A percentile compares a stretch with the other conserved stretches of the same genome.
These are phyloP conservation scores for Aspergillus nomiae DNA, from an alignment of 2,329 filamentous ascomycete genomes.

Conservation along the genomic window DNA sequence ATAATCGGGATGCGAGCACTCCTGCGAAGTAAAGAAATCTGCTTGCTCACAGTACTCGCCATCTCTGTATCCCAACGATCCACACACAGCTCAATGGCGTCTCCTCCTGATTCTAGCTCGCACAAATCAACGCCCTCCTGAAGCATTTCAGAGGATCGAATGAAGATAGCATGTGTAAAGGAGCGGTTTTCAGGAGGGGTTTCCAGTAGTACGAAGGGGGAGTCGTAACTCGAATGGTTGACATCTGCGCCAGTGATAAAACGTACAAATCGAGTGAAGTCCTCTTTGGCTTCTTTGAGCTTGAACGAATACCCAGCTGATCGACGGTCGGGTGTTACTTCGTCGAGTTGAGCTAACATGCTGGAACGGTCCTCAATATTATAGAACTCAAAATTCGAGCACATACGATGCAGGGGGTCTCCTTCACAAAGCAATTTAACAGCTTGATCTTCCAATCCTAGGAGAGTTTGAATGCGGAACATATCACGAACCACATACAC, in stretches of 20 bases:
- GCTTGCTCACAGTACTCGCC: conserved; percentile 53
- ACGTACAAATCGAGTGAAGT: conserved; percentile 62
- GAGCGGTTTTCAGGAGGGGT: conserved; percentile 60
- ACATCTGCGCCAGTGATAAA: conserved; percentile 58
- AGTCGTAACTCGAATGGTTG: conserved; percentile 57
- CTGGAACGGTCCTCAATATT: conserved; percentile 50
- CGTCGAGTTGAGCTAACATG: conserved; percentile 22
- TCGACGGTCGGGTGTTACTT: conserved; percentile 46
- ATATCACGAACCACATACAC: conserved; percentile 47
- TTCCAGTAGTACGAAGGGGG: conserved; percentile 62
- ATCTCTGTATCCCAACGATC: conserved; percentile 59
- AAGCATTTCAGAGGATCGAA: conserved; percentile 40
- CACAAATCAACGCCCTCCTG: conserved; percentile 46
- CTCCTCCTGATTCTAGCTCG: conserved; percentile 59
- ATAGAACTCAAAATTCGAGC: conserved; percentile 51
- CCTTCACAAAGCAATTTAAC: conserved; percentile 46
- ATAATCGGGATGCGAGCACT: conserved; percentile 60
- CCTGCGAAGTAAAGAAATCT: conserved; percentile 60
- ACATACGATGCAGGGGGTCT: conserved; percentile 49
- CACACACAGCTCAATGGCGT: conserved; percentile 63
- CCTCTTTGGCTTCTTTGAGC: conserved; percentile 58
- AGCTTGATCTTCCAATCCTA: conserved; percentile 48
- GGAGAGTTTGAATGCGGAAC: conserved; percentile 40
- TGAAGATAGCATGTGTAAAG: conserved; percentile 46
- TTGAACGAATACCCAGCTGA: conserved; percentile 52